Percentiles rank a stretch among this genome's conserved stretches.
phyloP scores from a whole-genome alignment of 345 rosid species.

The Erodium maritimum region DNA sequence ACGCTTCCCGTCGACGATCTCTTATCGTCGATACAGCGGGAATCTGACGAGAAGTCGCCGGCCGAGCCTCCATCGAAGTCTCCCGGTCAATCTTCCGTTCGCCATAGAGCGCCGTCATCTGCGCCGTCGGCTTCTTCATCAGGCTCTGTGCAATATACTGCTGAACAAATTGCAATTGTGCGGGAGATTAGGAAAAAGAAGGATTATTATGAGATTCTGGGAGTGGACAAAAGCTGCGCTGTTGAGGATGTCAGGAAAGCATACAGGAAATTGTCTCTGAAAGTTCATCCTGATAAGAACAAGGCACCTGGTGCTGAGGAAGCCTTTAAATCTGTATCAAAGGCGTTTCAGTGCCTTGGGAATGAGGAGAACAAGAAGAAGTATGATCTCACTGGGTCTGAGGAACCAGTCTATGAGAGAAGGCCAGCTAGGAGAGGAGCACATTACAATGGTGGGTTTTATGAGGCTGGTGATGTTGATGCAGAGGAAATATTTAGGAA shows the following conservation, averaged over 20 bases:
- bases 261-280: conserved; percentile 71
- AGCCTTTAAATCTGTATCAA: conserved; percentile 76
- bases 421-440: conserved; percentile 28
- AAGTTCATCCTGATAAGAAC: conserved; percentile 94
- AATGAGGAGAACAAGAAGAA: conserved; percentile 50
- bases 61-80: conserved; percentile 14
- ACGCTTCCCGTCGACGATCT: conserved; percentile 52
- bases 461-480: conserved; percentile 60
- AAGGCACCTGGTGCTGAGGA: conserved; percentile 93
- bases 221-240: conserved; percentile 49
- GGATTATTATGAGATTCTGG: conserved; percentile 76
- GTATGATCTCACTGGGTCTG: conserved; percentile 67
- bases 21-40: conserved; percentile 26
- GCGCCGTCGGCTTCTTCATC: conserved; percentile 26
- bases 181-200: conserved; percentile 67
- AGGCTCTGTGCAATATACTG: conserved; percentile 35
- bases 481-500: conserved; percentile 89
- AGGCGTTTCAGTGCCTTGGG: conserved; percentile 89
- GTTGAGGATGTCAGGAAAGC: conserved; percentile 81
- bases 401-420: conserved; percentile 50
- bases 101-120: conserved; percentile 34
- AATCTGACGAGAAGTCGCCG: conserved; percentile 14
- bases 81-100: conserved; percentile 39
- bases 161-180: conserved; percentile 68
- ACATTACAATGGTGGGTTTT: conserved; percentile 47